These are phyloP conservation scores for Eucalyptus tenuipes DNA, from an alignment of 345 rosid genomes.

Conservation along the genomic window DNA sequence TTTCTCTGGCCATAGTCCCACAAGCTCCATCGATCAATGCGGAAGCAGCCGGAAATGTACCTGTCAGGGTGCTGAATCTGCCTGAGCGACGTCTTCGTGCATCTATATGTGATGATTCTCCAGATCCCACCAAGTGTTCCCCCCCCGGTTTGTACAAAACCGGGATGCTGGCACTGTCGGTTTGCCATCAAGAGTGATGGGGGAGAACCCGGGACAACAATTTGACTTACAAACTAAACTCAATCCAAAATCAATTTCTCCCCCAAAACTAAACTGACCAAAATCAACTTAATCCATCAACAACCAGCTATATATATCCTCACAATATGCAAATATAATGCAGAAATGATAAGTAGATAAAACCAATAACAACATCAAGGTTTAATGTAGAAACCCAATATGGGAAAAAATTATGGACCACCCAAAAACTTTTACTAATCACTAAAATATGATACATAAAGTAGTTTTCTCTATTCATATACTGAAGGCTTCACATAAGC, in stretches of 20 bases:
- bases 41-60: not conserved
- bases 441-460: too few species aligned
- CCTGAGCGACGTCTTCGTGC: not conserved
- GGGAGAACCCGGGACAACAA: too few species aligned
- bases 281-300: too few species aligned
- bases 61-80: not conserved
- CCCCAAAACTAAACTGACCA: too few species aligned
- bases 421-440: too few species aligned
- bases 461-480: too few species aligned
- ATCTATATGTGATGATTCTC: not conserved
- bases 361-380: too few species aligned
- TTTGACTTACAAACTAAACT: too few species aligned
- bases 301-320: too few species aligned
- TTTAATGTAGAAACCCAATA: rapidly evolving
- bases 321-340: too few species aligned
- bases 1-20: not conserved
- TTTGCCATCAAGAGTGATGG: not conserved
- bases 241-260: too few species aligned
- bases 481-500: rapidly evolving
- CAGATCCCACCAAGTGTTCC: not conserved
- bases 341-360: too few species aligned
- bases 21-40: not conserved
- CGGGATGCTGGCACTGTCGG: not conserved
- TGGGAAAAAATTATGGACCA: rapidly evolving
- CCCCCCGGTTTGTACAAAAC: not conserved